These are phyloP conservation scores for Priceomyces castillae DNA, from an alignment of 805 yeast species.

Conservation along the genomic window DNA sequence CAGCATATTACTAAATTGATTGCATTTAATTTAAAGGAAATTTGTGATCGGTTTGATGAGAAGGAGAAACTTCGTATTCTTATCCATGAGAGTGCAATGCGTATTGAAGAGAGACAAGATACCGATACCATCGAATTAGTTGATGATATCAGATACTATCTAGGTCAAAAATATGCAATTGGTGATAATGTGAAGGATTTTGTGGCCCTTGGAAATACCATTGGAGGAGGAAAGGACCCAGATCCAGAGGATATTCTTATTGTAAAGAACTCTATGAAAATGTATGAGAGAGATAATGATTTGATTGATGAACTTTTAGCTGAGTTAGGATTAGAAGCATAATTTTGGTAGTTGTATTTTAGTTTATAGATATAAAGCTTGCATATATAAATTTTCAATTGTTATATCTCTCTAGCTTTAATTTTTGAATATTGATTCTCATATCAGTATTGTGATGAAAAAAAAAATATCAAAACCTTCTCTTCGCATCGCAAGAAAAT, in stretches of 20 bases:
- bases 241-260: constrained; percentile 16
- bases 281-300: constrained; percentile 27
- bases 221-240: constrained; percentile 8
- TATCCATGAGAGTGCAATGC: constrained; percentile 46
- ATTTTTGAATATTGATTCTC: too few species aligned
- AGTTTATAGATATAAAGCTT: background rate
- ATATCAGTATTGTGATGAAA: background rate
- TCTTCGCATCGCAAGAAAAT: constrained; percentile 8
- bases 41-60: constrained; percentile 35
- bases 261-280: constrained; percentile 13
- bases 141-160: constrained; percentile 71
- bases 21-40: constrained; percentile 44
- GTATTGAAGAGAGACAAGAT: constrained; percentile 62
- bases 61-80: constrained; percentile 16
- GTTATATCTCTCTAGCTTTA: background rate
- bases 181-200: constrained; percentile 25
- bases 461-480: constrained; percentile 1
- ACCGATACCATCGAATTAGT: constrained; percentile 78
- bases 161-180: constrained; percentile 40
- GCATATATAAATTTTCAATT: background rate
- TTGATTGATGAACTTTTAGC: constrained; percentile 28
- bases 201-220: constrained; percentile 18
- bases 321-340: constrained; percentile 30
- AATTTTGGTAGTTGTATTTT: constrained; percentile 1
- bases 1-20: constrained; percentile 57